Conservation (phyloP, 805 yeast genomes). For the Yarrowia porcina region DNA sequence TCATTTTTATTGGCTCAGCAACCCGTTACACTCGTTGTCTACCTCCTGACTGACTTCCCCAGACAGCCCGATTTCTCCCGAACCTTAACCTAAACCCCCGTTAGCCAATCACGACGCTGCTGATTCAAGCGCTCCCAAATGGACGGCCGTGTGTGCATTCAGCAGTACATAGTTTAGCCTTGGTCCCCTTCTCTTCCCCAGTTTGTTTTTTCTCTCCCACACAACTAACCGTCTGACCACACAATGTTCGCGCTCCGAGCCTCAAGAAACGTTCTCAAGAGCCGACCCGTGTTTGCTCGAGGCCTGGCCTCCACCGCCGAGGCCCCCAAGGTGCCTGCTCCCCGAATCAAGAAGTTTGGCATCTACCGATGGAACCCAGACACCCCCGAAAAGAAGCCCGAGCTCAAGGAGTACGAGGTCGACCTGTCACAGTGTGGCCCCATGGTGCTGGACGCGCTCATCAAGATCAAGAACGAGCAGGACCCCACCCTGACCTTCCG, state of each 20-base stretch:
- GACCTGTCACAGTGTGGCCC: slow-evolving; percentile 95
- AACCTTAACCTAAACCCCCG: neutral
- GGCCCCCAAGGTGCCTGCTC: slow-evolving; percentile 16
- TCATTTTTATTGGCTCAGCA: no score
- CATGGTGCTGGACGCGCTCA: slow-evolving; percentile 91
- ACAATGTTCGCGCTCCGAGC: slow-evolving; percentile 26
- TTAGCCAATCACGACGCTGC: slow-evolving; percentile 7
- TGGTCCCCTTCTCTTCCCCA: slow-evolving; percentile 5
- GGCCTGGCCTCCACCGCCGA: slow-evolving; percentile 26
- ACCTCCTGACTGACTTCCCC: neutral
- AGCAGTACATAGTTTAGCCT: slow-evolving; percentile 16
- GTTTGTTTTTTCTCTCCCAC: slow-evolving; percentile 8
- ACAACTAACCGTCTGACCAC: neutral
- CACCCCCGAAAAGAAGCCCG: slow-evolving; percentile 87
- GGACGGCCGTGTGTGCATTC: neutral
- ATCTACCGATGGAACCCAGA: slow-evolving; percentile 99
- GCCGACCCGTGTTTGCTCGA: slow-evolving; percentile 1
- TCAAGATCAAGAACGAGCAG: slow-evolving; percentile 94
- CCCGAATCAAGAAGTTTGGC: slow-evolving; percentile 68
- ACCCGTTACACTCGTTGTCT: no score
- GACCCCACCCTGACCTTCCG: slow-evolving; percentile 94
- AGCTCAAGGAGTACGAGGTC: slow-evolving; percentile 74
- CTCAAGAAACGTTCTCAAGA: slow-evolving; percentile 16
- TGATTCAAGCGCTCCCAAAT: slow-evolving; percentile 12
- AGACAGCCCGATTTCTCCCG: slow-evolving; percentile 23